phyloP scores from a whole-genome alignment of 257 asterid genomes.

The Verbena officinalis region DNA sequence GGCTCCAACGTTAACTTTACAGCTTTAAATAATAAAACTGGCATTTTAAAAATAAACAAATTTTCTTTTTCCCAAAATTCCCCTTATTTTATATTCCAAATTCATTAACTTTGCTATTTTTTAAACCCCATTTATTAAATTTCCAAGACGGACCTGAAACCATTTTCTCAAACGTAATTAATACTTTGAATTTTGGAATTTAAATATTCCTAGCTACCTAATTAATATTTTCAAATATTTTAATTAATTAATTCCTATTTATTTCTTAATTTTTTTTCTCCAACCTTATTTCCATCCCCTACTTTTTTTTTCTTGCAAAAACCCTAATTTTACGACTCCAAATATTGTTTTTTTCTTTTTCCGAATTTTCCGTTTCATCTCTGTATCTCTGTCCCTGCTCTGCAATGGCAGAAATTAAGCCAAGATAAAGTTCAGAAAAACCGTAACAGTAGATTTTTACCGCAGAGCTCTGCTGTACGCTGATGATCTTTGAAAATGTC shows the following conservation, averaged over 20 bases:
- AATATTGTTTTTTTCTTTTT: constrained; percentile 16
- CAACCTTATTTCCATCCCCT: constrained; percentile 43
- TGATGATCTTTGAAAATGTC: constrained; percentile 49
- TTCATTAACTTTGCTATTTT: constrained; percentile 50
- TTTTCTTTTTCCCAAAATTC: constrained; percentile 35
- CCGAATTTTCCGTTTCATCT: constrained; percentile 25
- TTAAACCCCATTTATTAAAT: constrained; percentile 53
- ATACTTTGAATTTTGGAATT: constrained; percentile 70
- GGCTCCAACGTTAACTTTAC: constrained; percentile 78
- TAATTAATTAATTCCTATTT: constrained; percentile 41
- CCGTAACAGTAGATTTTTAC: constrained; percentile 34
- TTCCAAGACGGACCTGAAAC: constrained; percentile 89
- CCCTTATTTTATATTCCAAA: constrained; percentile 37
- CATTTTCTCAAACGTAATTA: constrained; percentile 82
- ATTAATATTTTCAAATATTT: constrained; percentile 36
- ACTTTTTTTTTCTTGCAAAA: constrained; percentile 49
- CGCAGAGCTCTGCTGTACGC: constrained; percentile 42
- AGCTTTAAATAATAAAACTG: constrained; percentile 58
- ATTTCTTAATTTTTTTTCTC: constrained; percentile 36
- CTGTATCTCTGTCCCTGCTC: constrained; percentile 42
- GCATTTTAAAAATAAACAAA: constrained; percentile 33
- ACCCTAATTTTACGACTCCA: constrained; percentile 61
- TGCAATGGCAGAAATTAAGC: constrained; percentile 50
- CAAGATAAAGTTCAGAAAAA: constrained; percentile 34
- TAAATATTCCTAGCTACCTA: constrained; percentile 57